Percentiles rank a stretch among this genome's conserved stretches.
These are phyloP conservation scores for Agaricus blazei DNA, from an alignment of 768 basidiomycete genomes.

Conservation along the genomic window DNA sequence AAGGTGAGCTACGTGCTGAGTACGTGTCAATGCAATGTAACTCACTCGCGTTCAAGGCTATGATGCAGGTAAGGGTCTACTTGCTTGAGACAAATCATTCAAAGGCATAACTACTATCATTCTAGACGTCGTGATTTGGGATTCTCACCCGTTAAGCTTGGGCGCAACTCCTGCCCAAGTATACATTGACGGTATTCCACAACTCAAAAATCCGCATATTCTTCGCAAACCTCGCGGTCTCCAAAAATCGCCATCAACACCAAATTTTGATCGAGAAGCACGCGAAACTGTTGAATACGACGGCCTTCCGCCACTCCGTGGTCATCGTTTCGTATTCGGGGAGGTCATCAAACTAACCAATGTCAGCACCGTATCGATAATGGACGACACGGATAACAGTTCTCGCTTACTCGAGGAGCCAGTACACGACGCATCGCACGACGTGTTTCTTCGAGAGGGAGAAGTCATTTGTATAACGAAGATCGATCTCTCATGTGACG, in stretches of 20 bases:
- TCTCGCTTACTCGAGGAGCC: conserved; percentile 18
- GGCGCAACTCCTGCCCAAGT: conserved; percentile 82
- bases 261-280: conserved; percentile 60
- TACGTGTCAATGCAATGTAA: neutral
- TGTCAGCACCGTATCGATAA: conserved; percentile 36
- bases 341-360: conserved; percentile 50
- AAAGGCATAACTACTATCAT: neutral
- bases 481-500: neutral
- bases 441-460: conserved; percentile 50
- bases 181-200: conserved; percentile 79
- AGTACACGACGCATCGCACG: conserved; percentile 12
- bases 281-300: conserved; percentile 50
- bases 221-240: conserved; percentile 39
- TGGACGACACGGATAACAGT: conserved; percentile 10
- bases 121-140: conserved; percentile 56
- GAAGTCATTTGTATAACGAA: conserved; percentile 39
- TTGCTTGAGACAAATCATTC: neutral
- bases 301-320: conserved; percentile 63
- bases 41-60: conserved; percentile 37
- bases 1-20: conserved; percentile 28
- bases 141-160: conserved; percentile 70
- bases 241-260: conserved; percentile 48
- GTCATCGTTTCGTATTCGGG: conserved; percentile 8
- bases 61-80: conserved; percentile 45
- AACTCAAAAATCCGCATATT: conserved; percentile 34